phyloP scores from a whole-genome alignment of 2,329 filamentous ascomycete genomes.

The Colletotrichum echinochloae region DNA sequence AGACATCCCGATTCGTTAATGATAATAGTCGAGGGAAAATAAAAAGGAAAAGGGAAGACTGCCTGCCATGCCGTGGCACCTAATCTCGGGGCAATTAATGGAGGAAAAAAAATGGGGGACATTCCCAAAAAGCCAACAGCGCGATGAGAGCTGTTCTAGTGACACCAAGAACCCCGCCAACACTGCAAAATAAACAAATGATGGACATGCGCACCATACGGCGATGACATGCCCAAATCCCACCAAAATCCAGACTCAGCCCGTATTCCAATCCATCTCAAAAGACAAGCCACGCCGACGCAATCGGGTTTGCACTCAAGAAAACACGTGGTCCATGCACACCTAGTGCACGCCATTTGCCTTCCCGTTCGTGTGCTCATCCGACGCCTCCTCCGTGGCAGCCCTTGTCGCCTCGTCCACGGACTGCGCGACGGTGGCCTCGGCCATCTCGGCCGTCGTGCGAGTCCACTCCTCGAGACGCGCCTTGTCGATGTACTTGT shows the following conservation, averaged over 20 bases:
- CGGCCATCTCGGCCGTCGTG: conserved; percentile 53
- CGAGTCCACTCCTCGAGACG: conserved; percentile 76
- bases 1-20: conserved; percentile 10
- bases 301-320: background rate
- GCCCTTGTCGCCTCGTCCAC: conserved; percentile 46
- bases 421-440: conserved; percentile 49
- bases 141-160: conserved; percentile 2
- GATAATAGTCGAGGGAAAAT: background rate
- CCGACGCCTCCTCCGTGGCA: conserved; percentile 21
- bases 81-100: background rate
- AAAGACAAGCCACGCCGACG: background rate
- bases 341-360: conserved; percentile 35
- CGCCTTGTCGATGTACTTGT: conserved; percentile 73
- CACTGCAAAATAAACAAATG: background rate
- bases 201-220: background rate
- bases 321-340: background rate
- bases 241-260: background rate
- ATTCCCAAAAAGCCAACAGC: background rate
- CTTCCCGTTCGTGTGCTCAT: conserved; percentile 37
- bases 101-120: background rate
- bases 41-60: background rate
- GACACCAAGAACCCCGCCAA: conserved; percentile 1
- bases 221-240: background rate
- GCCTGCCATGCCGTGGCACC: background rate
- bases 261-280: background rate